Evolutionary conservation across 2,329 filamentous ascomycete species (phyloP), one percentile per base, ranked within the genome.

Genomic region (Macrophomina phaseolina): DNA sequence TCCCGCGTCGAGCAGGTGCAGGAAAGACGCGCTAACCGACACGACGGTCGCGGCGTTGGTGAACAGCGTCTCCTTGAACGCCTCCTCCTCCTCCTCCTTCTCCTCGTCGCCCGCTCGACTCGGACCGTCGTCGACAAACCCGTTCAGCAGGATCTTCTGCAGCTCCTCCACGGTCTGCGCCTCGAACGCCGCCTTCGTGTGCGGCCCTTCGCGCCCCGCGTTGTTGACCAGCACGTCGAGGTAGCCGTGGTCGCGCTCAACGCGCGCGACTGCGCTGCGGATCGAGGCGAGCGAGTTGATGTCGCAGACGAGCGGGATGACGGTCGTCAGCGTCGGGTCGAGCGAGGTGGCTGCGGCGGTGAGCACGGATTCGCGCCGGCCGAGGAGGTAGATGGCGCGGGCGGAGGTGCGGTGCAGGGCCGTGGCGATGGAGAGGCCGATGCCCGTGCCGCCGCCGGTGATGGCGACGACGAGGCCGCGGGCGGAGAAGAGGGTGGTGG

Each of bases 171-270:
- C 80, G 28, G 75, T 76, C 42, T 77, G 71, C n/a, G 81, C 81
- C 64, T 78, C 73, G 73, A 81, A 77, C 36, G 83, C 74, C 5
- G 69, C 76, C 40, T 77, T 45, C 9, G 42, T 45, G 42, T 45
- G 42, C 42, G 42, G 42, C 9, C 42, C 42, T 14, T 45, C 42
- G 42, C 42, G 42, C 8, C 42, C 42, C 9, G 42, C 42, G 42
- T 76, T 1, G 42, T 45, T 82, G 71, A 86, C 78, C 0, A 86
- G 75, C 30, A 86, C 78, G 70, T 87, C 83, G 66, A 86, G 80
- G 69, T 83, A 79, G 49, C 80, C 81, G 3, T 72, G 72, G 32
- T 85, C 80, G 7, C 73, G 68, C 5, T 78, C 75, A 51, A 86
- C 79, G 1, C 74, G 73, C n/a, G 77, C 74, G 12, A 80, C 82